Percentiles rank a stretch among this genome's conserved stretches.
phyloP scores from a whole-genome alignment of 2,329 filamentous ascomycete species.

The Scedosporium dehoogii region DNA sequence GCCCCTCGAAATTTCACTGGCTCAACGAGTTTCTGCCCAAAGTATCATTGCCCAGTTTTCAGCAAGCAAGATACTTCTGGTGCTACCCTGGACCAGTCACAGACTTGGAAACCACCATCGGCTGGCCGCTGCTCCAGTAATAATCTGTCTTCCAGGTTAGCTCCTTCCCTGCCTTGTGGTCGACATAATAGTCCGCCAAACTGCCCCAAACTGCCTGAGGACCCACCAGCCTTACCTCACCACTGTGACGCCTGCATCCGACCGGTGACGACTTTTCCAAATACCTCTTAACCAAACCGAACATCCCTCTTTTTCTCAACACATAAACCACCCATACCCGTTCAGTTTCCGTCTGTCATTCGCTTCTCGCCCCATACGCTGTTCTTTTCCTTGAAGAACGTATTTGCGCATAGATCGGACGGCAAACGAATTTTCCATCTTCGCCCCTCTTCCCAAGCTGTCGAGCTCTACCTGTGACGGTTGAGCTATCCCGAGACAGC shows the following conservation, averaged over 20 bases:
- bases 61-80: background rate
- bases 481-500: background rate
- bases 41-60: background rate
- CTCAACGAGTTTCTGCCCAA: background rate
- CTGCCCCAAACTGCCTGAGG: constrained; percentile 6
- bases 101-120: too few species aligned
- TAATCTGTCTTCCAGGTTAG: constrained; percentile 8
- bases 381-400: background rate
- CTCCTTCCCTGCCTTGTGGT: constrained; percentile 10
- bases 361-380: background rate
- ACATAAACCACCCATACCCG: background rate
- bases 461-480: background rate
- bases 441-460: background rate
- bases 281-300: constrained; percentile 4
- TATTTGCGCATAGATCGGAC: background rate
- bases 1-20: background rate
- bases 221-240: constrained; percentile 8
- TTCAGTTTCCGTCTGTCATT: background rate
- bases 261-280: constrained; percentile 7
- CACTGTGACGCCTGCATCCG: constrained; percentile 1
- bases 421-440: background rate
- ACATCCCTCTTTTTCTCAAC: background rate
- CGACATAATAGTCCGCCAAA: constrained; percentile 12
- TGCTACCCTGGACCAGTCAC: background rate
- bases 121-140: constrained; percentile 6